Conservation (phyloP, 306 rosid genomes). For the Ormosia emarginata region DNA sequence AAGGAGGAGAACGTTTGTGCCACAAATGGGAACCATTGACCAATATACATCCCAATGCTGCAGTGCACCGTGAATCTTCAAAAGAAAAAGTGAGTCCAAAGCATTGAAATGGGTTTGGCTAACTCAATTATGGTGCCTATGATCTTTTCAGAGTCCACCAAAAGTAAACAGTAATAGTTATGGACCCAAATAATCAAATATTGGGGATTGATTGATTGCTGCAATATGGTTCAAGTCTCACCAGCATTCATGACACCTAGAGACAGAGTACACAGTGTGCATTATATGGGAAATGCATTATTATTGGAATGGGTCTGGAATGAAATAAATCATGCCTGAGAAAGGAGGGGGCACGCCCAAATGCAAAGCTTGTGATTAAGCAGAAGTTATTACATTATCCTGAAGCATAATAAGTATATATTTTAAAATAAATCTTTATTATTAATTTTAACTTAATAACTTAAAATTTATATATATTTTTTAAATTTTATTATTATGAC, state of each 20-base stretch:
- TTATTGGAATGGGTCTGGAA: neutral
- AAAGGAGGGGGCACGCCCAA: neutral
- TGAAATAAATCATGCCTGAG: neutral
- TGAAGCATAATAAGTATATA: too few species aligned
- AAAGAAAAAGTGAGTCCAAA: neutral
- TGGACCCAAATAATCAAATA: neutral
- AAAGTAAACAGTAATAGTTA: neutral
- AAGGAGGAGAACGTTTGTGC: neutral
- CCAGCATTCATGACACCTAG: neutral
- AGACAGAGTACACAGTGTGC: neutral
- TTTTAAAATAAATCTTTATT: too few species aligned
- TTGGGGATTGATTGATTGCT: slow-evolving; percentile 6
- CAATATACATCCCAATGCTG: neutral
- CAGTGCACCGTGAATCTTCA: neutral
- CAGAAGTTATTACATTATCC: too few species aligned
- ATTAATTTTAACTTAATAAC: too few species aligned
- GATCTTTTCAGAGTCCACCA: neutral
- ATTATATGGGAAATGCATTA: neutral
- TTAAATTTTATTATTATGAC: too few species aligned
- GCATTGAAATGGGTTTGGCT: neutral
- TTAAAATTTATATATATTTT: too few species aligned
- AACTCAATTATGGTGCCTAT: neutral
- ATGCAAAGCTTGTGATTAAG: neutral
- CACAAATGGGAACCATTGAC: neutral
- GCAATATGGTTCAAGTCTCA: neutral